A percentile compares a stretch with the other conserved stretches of the same genome.
phyloP scores from a whole-genome alignment of 2,329 filamentous ascomycete species.

The Aspergillus fumigatus region DNA sequence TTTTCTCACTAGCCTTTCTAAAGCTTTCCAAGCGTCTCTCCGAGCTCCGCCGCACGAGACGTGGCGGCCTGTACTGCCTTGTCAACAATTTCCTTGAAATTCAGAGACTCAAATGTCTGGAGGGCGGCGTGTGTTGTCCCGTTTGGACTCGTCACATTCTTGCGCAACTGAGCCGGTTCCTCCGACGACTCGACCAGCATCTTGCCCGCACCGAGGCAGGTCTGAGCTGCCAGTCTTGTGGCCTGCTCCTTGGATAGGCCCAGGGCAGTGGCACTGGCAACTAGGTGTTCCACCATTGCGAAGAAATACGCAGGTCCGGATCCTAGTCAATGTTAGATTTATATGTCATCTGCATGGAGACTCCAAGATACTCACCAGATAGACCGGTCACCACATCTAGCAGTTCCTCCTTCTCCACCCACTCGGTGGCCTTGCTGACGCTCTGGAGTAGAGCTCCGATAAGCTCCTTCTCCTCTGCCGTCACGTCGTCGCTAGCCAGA shows the following conservation, averaged over 20 bases:
- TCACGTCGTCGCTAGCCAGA: slow-evolving; percentile 24
- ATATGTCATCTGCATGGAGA: background rate
- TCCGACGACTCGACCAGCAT: slow-evolving; percentile 31
- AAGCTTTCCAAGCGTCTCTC: slow-evolving; percentile 19
- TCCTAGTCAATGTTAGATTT: slow-evolving; percentile 15
- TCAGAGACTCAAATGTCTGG: slow-evolving; percentile 26
- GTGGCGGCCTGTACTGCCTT: slow-evolving; percentile 31
- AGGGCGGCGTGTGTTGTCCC: slow-evolving; percentile 32
- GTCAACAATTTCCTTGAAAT: slow-evolving; percentile 27
- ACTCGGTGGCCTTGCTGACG: slow-evolving; percentile 32
- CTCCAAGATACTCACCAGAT: slow-evolving; percentile 23
- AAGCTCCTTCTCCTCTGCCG: slow-evolving; percentile 25
- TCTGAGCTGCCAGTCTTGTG: slow-evolving; percentile 29
- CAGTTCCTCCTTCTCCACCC: slow-evolving; percentile 31
- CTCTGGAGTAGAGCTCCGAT: slow-evolving; percentile 25
- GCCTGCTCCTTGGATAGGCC: slow-evolving; percentile 31
- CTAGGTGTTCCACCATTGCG: slow-evolving; percentile 33
- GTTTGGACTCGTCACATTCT: slow-evolving; percentile 35
- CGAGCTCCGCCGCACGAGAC: slow-evolving; percentile 27
- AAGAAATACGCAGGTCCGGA: slow-evolving; percentile 37
- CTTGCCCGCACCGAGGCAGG: slow-evolving; percentile 32
- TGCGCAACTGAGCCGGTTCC: slow-evolving; percentile 27
- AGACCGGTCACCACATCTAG: slow-evolving; percentile 34
- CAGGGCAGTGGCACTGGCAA: slow-evolving; percentile 29
- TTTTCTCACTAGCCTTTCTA: slow-evolving; percentile 1